Evolutionary conservation across 1,284 basidiomycete genomes (phyloP), one percentile per base, ranked within the genome.

Genomic region (Puccinia brachypodii): DNA sequence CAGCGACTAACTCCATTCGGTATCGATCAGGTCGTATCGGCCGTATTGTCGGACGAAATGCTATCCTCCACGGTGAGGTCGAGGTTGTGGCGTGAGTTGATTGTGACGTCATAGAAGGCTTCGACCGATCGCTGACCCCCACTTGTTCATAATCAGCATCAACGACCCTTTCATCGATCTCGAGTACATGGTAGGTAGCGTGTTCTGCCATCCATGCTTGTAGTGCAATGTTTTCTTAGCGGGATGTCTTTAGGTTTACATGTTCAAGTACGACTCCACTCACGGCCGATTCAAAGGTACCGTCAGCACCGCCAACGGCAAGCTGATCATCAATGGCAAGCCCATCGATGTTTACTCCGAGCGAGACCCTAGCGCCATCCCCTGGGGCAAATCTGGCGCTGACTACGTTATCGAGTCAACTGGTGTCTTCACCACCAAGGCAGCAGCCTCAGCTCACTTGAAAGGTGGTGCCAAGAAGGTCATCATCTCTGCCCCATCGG

Each of bases 381-480:
- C 89, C 82, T 99, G 96, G 96, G 89, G 90, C 82, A 86, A 88
- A 62, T 90, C 90, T 82, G 93, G 93, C 85, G 97, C 96, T 84
- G 90, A 94, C 68, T 99, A 99, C 90, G 90, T 99, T 84, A 92
- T 99, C 87, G 96, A 99, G 89, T 95, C 97, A 76, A 99, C 96
- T 85, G 96, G 97, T 92, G 96, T 99, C 88, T 99, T 99, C 91
- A 99, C 96, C 88, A 98, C 96, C 87, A 91, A 83, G 82, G 89
- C 90, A 83, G 96, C 94, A 90, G 96, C 97, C 83, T 90, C 90
- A 80, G 92, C 91, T 85, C 96, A 99, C 90, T 90, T 99, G 89
- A 96, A 97, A 89, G 96, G 97, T 87, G 97, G 97, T 88, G 96
- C 97, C 88, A 98, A 99, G 92, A 99, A 98, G 91, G 96, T 99